These are phyloP conservation scores for Pelargonium exstipulatum DNA, from an alignment of 441 rosid species.

Conservation along the genomic window DNA sequence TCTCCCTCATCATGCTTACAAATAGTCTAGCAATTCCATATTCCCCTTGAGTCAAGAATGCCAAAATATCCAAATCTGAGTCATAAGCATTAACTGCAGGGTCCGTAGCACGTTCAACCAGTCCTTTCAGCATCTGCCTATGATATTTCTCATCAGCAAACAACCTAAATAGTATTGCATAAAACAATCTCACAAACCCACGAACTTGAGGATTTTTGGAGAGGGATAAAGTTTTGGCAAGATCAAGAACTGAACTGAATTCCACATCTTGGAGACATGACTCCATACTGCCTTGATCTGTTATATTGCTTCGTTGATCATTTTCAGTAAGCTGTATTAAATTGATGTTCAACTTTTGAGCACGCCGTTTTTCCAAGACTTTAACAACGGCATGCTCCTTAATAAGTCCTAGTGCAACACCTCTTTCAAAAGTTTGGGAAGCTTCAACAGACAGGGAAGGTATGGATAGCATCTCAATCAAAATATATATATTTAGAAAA, in stretches of 20 bases:
- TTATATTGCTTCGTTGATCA: neutral
- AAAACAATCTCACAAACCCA: neutral
- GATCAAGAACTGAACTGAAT: neutral
- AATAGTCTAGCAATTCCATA: slow-evolving; percentile 1
- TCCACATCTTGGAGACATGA: neutral
- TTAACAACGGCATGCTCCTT: neutral
- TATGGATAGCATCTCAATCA: slow-evolving; percentile 11
- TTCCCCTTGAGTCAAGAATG: slow-evolving; percentile 8
- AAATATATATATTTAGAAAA: neutral
- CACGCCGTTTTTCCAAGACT: slow-evolving; percentile 1
- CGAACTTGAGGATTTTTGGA: neutral
- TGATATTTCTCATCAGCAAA: slow-evolving; percentile 8
- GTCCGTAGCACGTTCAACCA: slow-evolving; percentile 1
- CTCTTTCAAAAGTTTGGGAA: slow-evolving; percentile 8
- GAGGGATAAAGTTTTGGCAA: slow-evolving; percentile 7
- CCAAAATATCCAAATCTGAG: slow-evolving; percentile 3
- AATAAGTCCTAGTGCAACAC: slow-evolving; percentile 7
- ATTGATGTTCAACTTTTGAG: slow-evolving; percentile 1
- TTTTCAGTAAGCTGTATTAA: slow-evolving; percentile 1
- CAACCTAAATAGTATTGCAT: neutral
- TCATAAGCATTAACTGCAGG: slow-evolving; percentile 1
- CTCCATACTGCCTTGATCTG: slow-evolving; percentile 3
- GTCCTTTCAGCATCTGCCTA: slow-evolving; percentile 9
- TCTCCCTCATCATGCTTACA: slow-evolving; percentile 9
- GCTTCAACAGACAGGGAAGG: slow-evolving; percentile 12